Conservation (phyloP, 2,329 filamentous ascomycete genomes). For the Dissoconium aciculare region DNA sequence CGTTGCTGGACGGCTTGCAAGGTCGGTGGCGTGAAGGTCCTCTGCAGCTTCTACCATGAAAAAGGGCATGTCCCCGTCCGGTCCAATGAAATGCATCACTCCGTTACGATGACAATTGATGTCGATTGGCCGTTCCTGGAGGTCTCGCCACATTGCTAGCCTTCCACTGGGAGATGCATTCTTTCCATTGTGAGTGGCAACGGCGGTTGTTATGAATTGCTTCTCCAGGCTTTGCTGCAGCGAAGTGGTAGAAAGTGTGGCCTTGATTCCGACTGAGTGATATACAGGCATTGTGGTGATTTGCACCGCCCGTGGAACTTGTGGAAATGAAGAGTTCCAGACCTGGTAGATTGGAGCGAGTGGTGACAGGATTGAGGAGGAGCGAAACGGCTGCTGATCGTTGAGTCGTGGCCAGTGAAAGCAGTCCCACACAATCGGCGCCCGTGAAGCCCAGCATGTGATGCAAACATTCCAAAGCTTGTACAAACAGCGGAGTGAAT, state of each 20-base stretch:
- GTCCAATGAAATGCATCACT: slow-evolving; percentile 21
- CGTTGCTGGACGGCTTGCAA: neutral
- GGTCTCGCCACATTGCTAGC: neutral
- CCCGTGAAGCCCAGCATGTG: too few species aligned
- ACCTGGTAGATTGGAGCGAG: too few species aligned
- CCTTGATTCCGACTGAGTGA: slow-evolving; percentile 16
- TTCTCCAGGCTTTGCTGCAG: slow-evolving; percentile 13
- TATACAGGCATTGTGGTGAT: slow-evolving; percentile 20
- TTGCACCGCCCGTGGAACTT: too few species aligned
- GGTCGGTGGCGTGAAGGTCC: neutral
- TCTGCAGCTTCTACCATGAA: slow-evolving; percentile 20
- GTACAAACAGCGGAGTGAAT: too few species aligned
- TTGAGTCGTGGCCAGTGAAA: too few species aligned
- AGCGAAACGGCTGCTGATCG: too few species aligned
- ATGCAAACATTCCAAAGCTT: too few species aligned
- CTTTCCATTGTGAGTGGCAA: too few species aligned
- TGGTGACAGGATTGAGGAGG: too few species aligned
- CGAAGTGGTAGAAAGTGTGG: slow-evolving; percentile 13
- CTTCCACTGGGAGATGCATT: too few species aligned
- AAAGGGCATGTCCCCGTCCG: slow-evolving; percentile 19
- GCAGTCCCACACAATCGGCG: too few species aligned
- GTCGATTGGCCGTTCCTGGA: slow-evolving; percentile 15
- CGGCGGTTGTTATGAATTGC: neutral
- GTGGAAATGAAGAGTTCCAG: too few species aligned
- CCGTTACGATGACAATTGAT: slow-evolving; percentile 9